These are phyloP conservation scores for Ensete ventricosum DNA, from an alignment of 176 grass and related monocot genomes.

Conservation along the genomic window DNA sequence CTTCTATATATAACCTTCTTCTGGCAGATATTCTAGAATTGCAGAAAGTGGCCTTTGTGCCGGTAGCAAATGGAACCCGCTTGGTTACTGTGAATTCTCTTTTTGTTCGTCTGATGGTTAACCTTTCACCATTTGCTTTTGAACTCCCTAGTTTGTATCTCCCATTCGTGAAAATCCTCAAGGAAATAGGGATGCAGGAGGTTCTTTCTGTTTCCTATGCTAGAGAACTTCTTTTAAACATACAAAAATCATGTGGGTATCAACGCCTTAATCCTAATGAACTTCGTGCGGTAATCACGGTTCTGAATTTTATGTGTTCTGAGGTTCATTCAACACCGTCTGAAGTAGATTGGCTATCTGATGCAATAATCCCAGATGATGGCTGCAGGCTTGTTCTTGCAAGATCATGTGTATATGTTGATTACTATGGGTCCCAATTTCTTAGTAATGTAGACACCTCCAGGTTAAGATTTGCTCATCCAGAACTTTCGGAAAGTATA, in stretches of 20 bases:
- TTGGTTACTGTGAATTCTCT: slow-evolving; percentile 80
- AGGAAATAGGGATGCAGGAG: slow-evolving; percentile 86
- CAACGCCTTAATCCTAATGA: slow-evolving; percentile 94
- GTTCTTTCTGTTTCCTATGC: slow-evolving; percentile 70
- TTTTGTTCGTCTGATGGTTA: slow-evolving; percentile 74
- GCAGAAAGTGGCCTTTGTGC: slow-evolving; percentile 80
- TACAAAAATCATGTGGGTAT: slow-evolving; percentile 91
- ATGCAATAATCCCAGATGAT: slow-evolving; percentile 90
- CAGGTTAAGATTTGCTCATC: slow-evolving; percentile 81
- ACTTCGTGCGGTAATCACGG: slow-evolving; percentile 81
- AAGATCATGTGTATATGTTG: slow-evolving; percentile 85
- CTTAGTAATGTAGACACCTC: slow-evolving; percentile 72
- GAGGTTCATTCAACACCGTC: slow-evolving; percentile 37
- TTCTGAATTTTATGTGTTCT: slow-evolving; percentile 79
- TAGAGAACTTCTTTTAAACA: slow-evolving; percentile 71
- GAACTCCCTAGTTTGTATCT: slow-evolving; percentile 78
- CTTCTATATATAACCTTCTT: slow-evolving; percentile 24
- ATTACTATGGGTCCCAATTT: slow-evolving; percentile 59
- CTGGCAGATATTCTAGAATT: slow-evolving; percentile 65
- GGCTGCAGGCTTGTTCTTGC: slow-evolving; percentile 90
- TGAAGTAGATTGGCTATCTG: slow-evolving; percentile 38
- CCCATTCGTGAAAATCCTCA: slow-evolving; percentile 69
- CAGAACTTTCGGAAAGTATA: slow-evolving; percentile 72
- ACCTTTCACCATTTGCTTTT: slow-evolving; percentile 96
- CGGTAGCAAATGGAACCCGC: slow-evolving; percentile 92